A percentile compares a stretch with the other conserved stretches of the same genome.
Conservation (phyloP, 805 yeast genomes). For the Suhomyces prunicola region DNA sequence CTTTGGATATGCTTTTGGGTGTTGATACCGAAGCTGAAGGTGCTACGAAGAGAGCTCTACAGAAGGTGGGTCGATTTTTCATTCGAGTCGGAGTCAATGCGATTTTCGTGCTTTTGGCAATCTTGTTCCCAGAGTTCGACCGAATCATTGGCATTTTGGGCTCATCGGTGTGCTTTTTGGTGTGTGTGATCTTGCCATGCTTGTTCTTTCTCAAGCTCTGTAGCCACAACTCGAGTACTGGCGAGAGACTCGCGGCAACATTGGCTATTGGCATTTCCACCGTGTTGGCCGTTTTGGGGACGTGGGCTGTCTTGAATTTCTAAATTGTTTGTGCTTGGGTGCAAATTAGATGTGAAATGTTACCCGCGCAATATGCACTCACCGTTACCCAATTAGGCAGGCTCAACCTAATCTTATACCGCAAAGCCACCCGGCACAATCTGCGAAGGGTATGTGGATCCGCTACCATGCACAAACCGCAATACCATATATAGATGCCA, state of each 20-base stretch:
- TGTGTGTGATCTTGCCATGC: slow-evolving; percentile 40
- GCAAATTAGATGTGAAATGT: not conserved
- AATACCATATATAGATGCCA: not conserved
- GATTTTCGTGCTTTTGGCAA: slow-evolving; percentile 21
- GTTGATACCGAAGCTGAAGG: slow-evolving; percentile 6
- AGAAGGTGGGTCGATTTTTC: slow-evolving; percentile 5
- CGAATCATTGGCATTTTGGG: slow-evolving; percentile 41
- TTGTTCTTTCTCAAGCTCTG: slow-evolving; percentile 32
- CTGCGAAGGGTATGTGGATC: not conserved
- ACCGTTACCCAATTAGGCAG: not conserved
- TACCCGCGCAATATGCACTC: not conserved
- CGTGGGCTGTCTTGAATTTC: slow-evolving; percentile 12
- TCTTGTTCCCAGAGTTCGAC: slow-evolving; percentile 38
- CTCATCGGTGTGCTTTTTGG: slow-evolving; percentile 39
- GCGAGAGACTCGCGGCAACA: slow-evolving; percentile 12
- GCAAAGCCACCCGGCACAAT: not conserved
- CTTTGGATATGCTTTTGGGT: slow-evolving; percentile 29
- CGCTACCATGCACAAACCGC: not conserved
- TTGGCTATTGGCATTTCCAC: slow-evolving; percentile 9
- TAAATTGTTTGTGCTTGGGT: not conserved
- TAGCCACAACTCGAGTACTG: slow-evolving; percentile 9
- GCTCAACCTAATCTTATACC: not conserved
- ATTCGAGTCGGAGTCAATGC: slow-evolving; percentile 24
- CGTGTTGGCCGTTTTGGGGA: slow-evolving; percentile 18
- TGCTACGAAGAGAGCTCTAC: not conserved